Evolutionary conservation across 345 rosid genomes (phyloP), one percentile per base, ranked within the genome.

Genomic region (Hibiscus mutabilis): DNA sequence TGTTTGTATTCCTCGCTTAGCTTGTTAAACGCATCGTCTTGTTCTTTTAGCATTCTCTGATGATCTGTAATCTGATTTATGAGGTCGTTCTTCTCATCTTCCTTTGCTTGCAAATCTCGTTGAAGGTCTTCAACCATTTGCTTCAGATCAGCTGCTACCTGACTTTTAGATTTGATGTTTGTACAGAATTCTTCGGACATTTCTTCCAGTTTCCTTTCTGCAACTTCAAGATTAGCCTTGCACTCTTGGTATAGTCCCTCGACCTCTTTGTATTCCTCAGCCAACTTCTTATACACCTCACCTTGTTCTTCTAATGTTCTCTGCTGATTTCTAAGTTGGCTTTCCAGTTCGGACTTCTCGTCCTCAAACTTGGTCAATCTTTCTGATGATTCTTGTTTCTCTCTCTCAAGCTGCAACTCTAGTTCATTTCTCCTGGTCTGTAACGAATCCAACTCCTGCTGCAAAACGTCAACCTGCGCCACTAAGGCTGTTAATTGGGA

Each of bases 381-480:
- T 68, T 58, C 84, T 9, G 82, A 71, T 68, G 72, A 74, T 76
- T 88, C 90, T 31, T 78, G 83, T 74, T 75, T 87, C 79, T 82
- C 91, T 70, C 78, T 75, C 66, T 85, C 88, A 0, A 85, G 83
- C 66, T 83, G 86, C 60, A 77, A 67, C 74, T 80, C 80, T 59
- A 82, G 69, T 67, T 84, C 78, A 12, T 55, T 79, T 76, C 73
- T 87, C 75, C 82, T 81, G 19, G 33, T 73, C 76, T 66, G 83
- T 60, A 86, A 77, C 21, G 82, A 80, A 70, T 83, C 84, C 76
- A 85, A 69, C 70, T 88, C 92, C 75, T 73, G 82, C 66, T 82
- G 81, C 79, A 86, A 82, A 79, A 55, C 66, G 55, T 76, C 73
- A 37, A 79, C 76, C 76, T 81, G 85, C 40, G 55, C 77, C 69